Base-by-base conservation (phyloP, 176 grass and related monocot species). In the Chloris gayana region DNA sequence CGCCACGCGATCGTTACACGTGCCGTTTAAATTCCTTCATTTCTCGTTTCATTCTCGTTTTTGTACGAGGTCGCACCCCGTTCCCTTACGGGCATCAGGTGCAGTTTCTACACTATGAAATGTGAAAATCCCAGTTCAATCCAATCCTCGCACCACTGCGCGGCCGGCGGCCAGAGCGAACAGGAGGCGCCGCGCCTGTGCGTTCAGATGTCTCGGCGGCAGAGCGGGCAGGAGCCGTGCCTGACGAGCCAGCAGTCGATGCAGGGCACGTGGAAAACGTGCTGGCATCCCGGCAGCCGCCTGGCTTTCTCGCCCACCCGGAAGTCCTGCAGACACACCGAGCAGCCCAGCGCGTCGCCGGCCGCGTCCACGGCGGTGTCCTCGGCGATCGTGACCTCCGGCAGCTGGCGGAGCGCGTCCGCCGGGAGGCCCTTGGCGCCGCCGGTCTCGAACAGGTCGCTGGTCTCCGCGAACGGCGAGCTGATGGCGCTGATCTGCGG, bases 241-340 rank as follows among this genome's bases (percentile, higher is more conserved):
- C 89, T 75, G 66, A 90, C 5, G 42, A 94, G 83, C 94, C 94
- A 97, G 61, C 85, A 86, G 74, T 97, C 95, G 64, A 92, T 97
- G 87, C 91, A 97, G 19, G 80, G 64, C 53, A 77, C 32, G 83
- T 97, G 95, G 71, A 94, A 97, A 1, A 88, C 67, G 71, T 97
- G 95, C 50, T 70, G 39, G 67, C 91, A 97, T 15, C 58, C 70
- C 0, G 87, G 95, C 61, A 97, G 82, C 26, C 67, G 72, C 77
- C 95, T 73, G 5, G 76, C 95, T 3, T 37, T 8, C 57, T 97
- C 95, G 74, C 91, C 91, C 19, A 80, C 80, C 18, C 76, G 56
- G 31, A 94, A 88, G 22, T 97, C 94, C 85, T 97, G 95, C 70
- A 97, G 85, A 80, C 95, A 97, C 61, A 97, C 95, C 5, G 95